Evolutionary conservation across 2,329 filamentous ascomycete species (phyloP), one percentile per base, ranked within the genome.

Genomic region (Clarireedia monteithiana): DNA sequence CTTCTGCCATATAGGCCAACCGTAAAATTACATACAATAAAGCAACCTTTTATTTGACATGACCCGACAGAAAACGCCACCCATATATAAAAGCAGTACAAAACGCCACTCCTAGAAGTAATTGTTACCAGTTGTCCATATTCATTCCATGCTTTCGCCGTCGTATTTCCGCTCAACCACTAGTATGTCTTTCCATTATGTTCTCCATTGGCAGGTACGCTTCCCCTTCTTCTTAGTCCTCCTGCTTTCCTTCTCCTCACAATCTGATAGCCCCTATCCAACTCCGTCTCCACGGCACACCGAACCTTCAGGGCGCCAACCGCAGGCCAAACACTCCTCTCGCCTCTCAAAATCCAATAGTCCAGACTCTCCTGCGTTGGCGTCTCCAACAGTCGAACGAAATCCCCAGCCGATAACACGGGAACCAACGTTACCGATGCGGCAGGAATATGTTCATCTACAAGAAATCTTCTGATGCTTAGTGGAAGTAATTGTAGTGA

Each of bases 281-380:
- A 76, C 68, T 95, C 91, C 55, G 91, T 86, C 70, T 97, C 92
- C 6, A 97, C 80, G 4, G 85, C 86, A 70, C 89, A 94, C 6
- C 92, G 77, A 6, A 95, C 85, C 64, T 86, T 86, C 59, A 97
- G 72, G 14, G 91, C 89, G 34, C 85, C 85, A 3, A 96, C 83
- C 2, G 90, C 89, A 0, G 91, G 92, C 91, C 92, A 97, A 0
- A 96, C 90, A 62, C 88, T 91, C 59, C 85, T 76, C 72, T 97
- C 92, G 1, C 92, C 92, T 54, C 86, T 80, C 34, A 84, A 71
- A 53, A 95, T 91, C 92, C 91, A 96, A 64, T 92, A 88, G 57
- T 89, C 83, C 3, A 96, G 74, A 7, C 83, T 85, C 58, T 86
- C 82, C 51, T 82, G 77, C 0, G 86, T 92, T 0, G 91, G 91